phyloP scores from a whole-genome alignment of 2,329 filamentous ascomycete species.

The Lachnellula cervina region DNA sequence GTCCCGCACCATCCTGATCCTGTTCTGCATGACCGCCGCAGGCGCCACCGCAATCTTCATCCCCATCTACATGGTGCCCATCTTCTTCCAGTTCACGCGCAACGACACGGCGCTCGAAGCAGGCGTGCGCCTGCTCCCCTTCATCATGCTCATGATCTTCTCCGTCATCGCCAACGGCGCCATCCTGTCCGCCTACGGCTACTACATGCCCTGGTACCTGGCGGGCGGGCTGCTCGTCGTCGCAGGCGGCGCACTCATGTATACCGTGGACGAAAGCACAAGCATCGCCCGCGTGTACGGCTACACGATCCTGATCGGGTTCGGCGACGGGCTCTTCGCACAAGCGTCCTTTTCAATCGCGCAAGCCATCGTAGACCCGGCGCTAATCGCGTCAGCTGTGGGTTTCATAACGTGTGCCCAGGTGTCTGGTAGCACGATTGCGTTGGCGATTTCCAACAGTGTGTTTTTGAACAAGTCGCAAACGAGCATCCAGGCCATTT shows the following conservation, averaged over 20 bases:
- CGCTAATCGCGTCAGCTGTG: conserved; percentile 32
- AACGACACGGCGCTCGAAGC: conserved; percentile 43
- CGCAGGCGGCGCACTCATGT: conserved; percentile 31
- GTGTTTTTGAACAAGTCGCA: conserved; percentile 36
- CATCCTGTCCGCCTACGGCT: conserved; percentile 33
- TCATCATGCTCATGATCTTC: conserved; percentile 34
- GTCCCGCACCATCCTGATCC: conserved; percentile 33
- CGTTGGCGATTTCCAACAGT: conserved; percentile 35
- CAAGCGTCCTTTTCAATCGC: conserved; percentile 37
- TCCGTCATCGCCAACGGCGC: conserved; percentile 32
- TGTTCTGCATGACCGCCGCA: conserved; percentile 34
- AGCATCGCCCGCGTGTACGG: conserved; percentile 30
- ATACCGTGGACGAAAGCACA: conserved; percentile 29
- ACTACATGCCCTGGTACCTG: conserved; percentile 38
- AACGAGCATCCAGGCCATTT: conserved; percentile 25
- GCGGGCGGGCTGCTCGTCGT: conserved; percentile 33
- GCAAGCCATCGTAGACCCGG: conserved; percentile 32
- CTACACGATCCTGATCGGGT: conserved; percentile 36
- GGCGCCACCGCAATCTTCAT: conserved; percentile 24
- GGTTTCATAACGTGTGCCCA: conserved; percentile 38
- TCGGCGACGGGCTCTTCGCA: conserved; percentile 35
- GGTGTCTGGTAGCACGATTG: conserved; percentile 34
- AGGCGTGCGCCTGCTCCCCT: conserved; percentile 34
- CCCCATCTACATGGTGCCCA: conserved; percentile 38
- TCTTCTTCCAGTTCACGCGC: conserved; percentile 48